A percentile compares a stretch with the other conserved stretches of the same genome.
These are phyloP conservation scores for Cyphellophora europaea DNA, from an alignment of 2,329 filamentous ascomycete species.

Conservation along the genomic window DNA sequence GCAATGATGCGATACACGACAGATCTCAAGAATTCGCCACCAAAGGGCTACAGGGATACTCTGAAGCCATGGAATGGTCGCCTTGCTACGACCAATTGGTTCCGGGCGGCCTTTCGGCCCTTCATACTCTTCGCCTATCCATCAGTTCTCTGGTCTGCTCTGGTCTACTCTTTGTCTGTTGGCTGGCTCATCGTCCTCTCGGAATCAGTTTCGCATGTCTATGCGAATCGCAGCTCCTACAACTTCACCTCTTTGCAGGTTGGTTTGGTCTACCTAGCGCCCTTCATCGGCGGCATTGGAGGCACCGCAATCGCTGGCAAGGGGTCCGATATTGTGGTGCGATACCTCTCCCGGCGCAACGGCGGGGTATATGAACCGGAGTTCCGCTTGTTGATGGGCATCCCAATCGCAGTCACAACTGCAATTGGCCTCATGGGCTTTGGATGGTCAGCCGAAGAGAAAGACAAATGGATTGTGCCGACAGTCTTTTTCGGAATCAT, in stretches of 20 bases:
- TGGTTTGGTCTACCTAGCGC: constrained; percentile 80
- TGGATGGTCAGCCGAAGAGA: constrained; percentile 76
- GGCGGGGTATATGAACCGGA: constrained; percentile 94
- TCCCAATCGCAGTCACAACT: constrained; percentile 69
- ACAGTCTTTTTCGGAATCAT: constrained; percentile 88
- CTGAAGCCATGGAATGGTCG: constrained; percentile 71
- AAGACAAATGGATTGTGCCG: constrained; percentile 79
- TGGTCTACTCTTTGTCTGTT: constrained; percentile 77
- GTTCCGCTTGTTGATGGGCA: constrained; percentile 79
- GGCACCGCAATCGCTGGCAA: constrained; percentile 89
- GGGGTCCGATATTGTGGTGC: constrained; percentile 76
- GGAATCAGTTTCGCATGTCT: constrained; percentile 75
- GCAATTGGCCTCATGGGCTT: constrained; percentile 86
- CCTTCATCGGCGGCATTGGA: constrained; percentile 78
- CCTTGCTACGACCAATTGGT: constrained; percentile 68
- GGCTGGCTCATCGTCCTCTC: constrained; percentile 95
- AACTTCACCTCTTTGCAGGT: constrained; percentile 73
- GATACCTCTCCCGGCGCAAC: constrained; percentile 71
- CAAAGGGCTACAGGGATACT: constrained; percentile 63
- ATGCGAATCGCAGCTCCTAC: constrained; percentile 59
- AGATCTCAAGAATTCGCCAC: constrained; percentile 55
- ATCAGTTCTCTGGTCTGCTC: constrained; percentile 75
- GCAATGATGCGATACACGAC: constrained; percentile 52
- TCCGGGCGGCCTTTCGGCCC: constrained; percentile 66
- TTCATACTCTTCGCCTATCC: constrained; percentile 85